Percentiles rank a stretch among this genome's conserved stretches.
phyloP scores from a whole-genome alignment of 345 rosid genomes.

The Brassica cretica region DNA sequence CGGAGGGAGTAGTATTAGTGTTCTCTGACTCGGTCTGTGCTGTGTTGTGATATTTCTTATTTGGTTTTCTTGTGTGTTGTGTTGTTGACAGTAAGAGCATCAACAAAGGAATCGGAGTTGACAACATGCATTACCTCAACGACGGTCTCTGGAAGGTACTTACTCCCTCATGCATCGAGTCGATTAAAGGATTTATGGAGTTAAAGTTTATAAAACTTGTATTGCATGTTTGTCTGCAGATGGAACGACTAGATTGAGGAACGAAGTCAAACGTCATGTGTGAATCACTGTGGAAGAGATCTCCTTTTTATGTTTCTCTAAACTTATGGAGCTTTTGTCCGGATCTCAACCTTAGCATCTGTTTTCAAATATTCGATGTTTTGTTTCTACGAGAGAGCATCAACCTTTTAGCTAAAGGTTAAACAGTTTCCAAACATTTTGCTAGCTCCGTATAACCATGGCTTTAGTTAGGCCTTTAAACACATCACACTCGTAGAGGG shows the following conservation, averaged over 20 bases:
- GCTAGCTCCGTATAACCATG: neutral
- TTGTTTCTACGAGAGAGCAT: conserved; percentile 13
- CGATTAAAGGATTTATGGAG: neutral
- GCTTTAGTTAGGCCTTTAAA: neutral
- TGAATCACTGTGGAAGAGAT: conserved; percentile 19
- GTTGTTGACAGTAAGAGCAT: conserved; percentile 59
- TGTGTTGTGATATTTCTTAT: neutral
- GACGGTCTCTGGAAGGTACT: conserved; percentile 98
- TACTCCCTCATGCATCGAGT: neutral
- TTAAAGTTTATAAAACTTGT: neutral
- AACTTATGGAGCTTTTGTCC: conserved; percentile 30
- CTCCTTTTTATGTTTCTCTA: conserved; percentile 22
- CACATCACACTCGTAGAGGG: neutral
- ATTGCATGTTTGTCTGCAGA: conserved; percentile 45
- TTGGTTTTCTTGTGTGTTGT: neutral
- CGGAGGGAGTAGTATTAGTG: neutral
- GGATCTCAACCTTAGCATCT: conserved; percentile 25
- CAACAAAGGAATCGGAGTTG: conserved; percentile 98
- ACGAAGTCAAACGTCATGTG: conserved; percentile 1
- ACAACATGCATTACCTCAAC: conserved; percentile 97
- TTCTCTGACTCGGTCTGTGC: neutral
- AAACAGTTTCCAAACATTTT: conserved; percentile 6
- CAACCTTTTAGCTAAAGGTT: conserved; percentile 28
- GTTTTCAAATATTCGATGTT: conserved; percentile 25
- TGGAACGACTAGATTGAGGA: conserved; percentile 83